These are phyloP conservation scores for Mycena leptocephala DNA, from an alignment of 768 basidiomycete genomes.

Conservation along the genomic window DNA sequence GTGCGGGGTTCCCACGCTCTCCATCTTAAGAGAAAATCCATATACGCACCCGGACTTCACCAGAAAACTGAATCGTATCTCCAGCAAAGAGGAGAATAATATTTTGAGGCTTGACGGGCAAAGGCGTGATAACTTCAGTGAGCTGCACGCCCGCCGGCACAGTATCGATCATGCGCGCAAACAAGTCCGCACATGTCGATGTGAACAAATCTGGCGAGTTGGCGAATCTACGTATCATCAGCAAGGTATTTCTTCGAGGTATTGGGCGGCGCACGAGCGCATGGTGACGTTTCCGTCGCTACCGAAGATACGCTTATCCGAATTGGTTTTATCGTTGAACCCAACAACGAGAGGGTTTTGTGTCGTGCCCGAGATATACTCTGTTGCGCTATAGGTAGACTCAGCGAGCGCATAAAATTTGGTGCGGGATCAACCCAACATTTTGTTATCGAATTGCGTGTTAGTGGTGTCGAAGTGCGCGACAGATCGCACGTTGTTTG, in stretches of 20 bases:
- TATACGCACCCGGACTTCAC: background rate
- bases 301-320: too few relatives aligned
- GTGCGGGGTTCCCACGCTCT: too few relatives aligned
- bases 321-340: too few relatives aligned
- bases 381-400: background rate
- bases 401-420: background rate
- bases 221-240: background rate
- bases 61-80: background rate
- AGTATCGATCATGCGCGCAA: slow-evolving; percentile 23
- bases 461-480: slow-evolving; percentile 13
- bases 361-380: background rate
- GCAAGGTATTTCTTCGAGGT: background rate
- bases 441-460: slow-evolving; percentile 11
- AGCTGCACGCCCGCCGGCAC: slow-evolving; percentile 19
- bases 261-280: background rate
- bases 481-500: background rate
- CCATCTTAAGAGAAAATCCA: background rate
- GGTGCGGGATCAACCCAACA: background rate
- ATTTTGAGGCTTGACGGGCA: slow-evolving; percentile 1
- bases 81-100: background rate
- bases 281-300: too few relatives aligned
- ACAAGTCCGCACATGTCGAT: slow-evolving; percentile 8
- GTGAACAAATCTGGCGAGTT: background rate
- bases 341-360: too few relatives aligned
- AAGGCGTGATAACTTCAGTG: slow-evolving; percentile 12